Percentiles rank a stretch among this genome's conserved stretches.
Evolutionary conservation across 2,329 filamentous ascomycete genomes (phyloP).

Genomic region (Penicillium sp.): DNA sequence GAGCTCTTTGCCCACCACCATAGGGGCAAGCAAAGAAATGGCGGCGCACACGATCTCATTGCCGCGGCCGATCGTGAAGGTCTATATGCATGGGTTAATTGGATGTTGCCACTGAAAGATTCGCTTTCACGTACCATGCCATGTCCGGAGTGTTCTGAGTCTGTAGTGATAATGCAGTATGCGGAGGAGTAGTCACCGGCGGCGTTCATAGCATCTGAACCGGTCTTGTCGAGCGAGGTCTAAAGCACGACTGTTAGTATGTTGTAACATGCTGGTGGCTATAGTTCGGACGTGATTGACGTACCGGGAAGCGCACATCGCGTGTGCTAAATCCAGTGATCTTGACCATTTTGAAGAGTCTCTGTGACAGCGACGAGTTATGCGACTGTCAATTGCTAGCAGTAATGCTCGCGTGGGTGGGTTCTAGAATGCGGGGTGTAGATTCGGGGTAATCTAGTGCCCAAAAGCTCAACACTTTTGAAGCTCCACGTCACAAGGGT

Average conservation of each 20-base stretch:
- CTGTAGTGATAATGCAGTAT: slow-evolving; percentile 89
- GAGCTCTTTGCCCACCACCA: slow-evolving; percentile 74
- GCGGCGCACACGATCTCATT: slow-evolving; percentile 91
- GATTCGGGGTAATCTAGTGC: background rate
- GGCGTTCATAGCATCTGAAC: slow-evolving; percentile 94
- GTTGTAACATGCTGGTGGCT: background rate
- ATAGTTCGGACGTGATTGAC: slow-evolving; percentile 15
- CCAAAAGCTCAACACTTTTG: background rate
- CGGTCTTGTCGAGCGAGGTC: slow-evolving; percentile 95
- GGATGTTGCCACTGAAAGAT: background rate
- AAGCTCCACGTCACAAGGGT: background rate
- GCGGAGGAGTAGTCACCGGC: slow-evolving; percentile 90
- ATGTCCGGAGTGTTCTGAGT: slow-evolving; percentile 55
- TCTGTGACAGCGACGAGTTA: background rate
- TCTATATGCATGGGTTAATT: slow-evolving; percentile 27
- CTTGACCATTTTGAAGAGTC: slow-evolving; percentile 53
- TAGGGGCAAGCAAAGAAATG: slow-evolving; percentile 75
- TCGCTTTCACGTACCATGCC: slow-evolving; percentile 41
- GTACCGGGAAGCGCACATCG: slow-evolving; percentile 72
- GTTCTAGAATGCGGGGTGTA: slow-evolving; percentile 9
- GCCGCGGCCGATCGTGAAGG: slow-evolving; percentile 63
- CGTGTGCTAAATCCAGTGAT: slow-evolving; percentile 72
- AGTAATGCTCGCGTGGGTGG: background rate
- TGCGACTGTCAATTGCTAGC: slow-evolving; percentile 11
- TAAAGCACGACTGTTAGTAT: slow-evolving; percentile 27